Percentiles rank a stretch among this genome's conserved stretches.
These are phyloP conservation scores for Diplodia seriata DNA, from an alignment of 2,329 filamentous ascomycete species.

Conservation along the genomic window DNA sequence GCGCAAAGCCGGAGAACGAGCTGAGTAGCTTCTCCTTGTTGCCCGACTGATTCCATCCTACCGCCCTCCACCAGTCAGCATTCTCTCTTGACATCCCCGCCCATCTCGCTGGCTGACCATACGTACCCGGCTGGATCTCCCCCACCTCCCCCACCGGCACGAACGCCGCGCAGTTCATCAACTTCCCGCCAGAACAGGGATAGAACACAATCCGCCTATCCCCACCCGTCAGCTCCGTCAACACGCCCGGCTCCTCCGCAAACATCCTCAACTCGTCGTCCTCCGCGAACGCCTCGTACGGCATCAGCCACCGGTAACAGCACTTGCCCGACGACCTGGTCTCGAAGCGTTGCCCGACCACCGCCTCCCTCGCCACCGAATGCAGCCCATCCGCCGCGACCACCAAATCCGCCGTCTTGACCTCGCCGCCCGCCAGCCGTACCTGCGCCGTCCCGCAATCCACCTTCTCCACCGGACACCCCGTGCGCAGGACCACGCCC, in stretches of 20 bases:
- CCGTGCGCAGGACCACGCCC: conserved; percentile 50
- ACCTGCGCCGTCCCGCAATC: conserved; percentile 52
- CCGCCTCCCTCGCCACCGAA: conserved; percentile 38
- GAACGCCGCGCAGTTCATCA: conserved; percentile 52
- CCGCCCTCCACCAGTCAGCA: not conserved
- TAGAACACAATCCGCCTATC: conserved; percentile 58
- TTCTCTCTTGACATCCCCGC: not conserved
- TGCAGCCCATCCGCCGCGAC: conserved; percentile 64
- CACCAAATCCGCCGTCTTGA: conserved; percentile 57
- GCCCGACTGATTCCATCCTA: not conserved
- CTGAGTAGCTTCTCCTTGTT: conserved; percentile 6
- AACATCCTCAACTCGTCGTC: conserved; percentile 51
- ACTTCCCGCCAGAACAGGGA: conserved; percentile 54
- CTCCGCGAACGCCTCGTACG: conserved; percentile 51
- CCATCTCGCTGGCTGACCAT: no score
- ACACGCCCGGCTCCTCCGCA: conserved; percentile 47
- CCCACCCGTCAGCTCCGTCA: conserved; percentile 53
- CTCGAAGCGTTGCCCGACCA: conserved; percentile 42
- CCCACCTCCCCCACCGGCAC: conserved; percentile 10
- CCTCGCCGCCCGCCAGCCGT: conserved; percentile 55
- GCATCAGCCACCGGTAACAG: conserved; percentile 64
- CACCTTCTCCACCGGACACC: conserved; percentile 54
- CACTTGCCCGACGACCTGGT: conserved; percentile 60
- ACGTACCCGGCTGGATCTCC: not conserved
- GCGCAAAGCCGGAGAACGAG: not conserved